phyloP scores from a whole-genome alignment of 106 monocot genomes.

The Ottelia alismoides region DNA sequence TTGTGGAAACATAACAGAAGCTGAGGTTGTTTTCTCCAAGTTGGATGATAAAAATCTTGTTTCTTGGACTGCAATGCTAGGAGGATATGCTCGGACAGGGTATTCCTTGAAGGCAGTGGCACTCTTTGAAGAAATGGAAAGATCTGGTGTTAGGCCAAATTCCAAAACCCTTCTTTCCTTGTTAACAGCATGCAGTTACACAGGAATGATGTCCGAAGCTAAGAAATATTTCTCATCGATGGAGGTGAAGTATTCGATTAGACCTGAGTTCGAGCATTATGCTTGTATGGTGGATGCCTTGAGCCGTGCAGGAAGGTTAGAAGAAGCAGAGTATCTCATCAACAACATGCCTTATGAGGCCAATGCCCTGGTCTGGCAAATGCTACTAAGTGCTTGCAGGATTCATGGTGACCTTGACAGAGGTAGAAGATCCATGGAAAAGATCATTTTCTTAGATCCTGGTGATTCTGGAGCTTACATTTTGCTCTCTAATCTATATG shows the following conservation, averaged over 20 bases:
- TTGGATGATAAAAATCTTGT: constrained; percentile 3
- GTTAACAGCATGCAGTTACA: constrained; percentile 30
- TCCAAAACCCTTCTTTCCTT: constrained; percentile 22
- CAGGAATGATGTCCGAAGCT: constrained; percentile 14
- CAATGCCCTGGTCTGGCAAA: constrained; percentile 24
- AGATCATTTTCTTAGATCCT: constrained; percentile 18
- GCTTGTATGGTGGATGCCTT: constrained; percentile 33
- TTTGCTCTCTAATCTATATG: constrained; percentile 28
- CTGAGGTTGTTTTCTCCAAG: constrained; percentile 19
- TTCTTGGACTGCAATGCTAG: constrained; percentile 34
- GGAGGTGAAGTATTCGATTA: constrained; percentile 20
- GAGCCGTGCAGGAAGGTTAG: constrained; percentile 25
- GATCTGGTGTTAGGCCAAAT: constrained; percentile 10
- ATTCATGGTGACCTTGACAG: constrained; percentile 25
- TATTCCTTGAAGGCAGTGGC: constrained; percentile 15
- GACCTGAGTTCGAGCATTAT: constrained; percentile 24
- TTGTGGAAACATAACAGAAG: constrained; percentile 20
- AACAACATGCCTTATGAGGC: constrained; percentile 27
- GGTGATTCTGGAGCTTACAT: constrained; percentile 35
- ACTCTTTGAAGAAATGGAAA: constrained; percentile 21
- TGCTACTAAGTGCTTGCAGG: constrained; percentile 34
- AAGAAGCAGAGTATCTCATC: constrained; percentile 27
- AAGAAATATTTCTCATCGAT: constrained; percentile 14
- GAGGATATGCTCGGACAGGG: constrained; percentile 24
- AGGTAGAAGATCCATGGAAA: constrained; percentile 31